Base-by-base conservation (phyloP, 208 protist species). In the Trypanosoma rangeli region DNA sequence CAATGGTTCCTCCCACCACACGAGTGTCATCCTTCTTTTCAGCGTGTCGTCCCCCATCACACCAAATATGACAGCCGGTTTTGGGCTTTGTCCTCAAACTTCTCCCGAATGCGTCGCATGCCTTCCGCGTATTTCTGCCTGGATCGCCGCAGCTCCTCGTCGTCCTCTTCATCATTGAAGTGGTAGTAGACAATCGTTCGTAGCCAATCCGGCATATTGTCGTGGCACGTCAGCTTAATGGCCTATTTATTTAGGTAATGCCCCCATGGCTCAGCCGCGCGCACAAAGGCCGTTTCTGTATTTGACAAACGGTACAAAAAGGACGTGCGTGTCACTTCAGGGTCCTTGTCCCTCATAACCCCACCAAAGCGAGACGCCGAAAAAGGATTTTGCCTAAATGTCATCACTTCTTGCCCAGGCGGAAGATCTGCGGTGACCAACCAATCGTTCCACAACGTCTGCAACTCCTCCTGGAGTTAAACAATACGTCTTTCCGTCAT, bases 131-230 rank as follows among this genome's bases (percentile, higher is more conserved):
- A 73, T 24, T 68, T 5, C 28, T 57, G 8, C 15, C 26, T 31
- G n/a, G 22, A 50, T 13, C 10, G 20, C n/a, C 22, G 24, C 15
- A 73, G 22, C 29, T 84, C 80, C 20, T 71, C 60, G 57, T 83
- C 76, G 44, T 91, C 75, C n/a, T 61, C 62, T 12, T 73, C 78
- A 28, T 90, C 83, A 75, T 80, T 86, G 35, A 88, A 79, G 68
- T 85, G 84, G 65, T 83, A 78, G 61, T 89, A 90, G n/a, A 92
- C 71, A 39, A 90, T 29, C 8, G 68, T 79, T 61, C 77, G 68
- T 29, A 92, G 3, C 64, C 61, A 81, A 64, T 77, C 71, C 0
- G 86, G 86, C 50, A 85, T 74, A 37, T 84, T 82, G 59, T 90
- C 82, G 0, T 70, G 62, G n/a, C 79, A 68, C 26, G 82, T 82